phyloP scores from a whole-genome alignment of 1,139 yeast genomes.

The Sugiyamaella pinicola region DNA sequence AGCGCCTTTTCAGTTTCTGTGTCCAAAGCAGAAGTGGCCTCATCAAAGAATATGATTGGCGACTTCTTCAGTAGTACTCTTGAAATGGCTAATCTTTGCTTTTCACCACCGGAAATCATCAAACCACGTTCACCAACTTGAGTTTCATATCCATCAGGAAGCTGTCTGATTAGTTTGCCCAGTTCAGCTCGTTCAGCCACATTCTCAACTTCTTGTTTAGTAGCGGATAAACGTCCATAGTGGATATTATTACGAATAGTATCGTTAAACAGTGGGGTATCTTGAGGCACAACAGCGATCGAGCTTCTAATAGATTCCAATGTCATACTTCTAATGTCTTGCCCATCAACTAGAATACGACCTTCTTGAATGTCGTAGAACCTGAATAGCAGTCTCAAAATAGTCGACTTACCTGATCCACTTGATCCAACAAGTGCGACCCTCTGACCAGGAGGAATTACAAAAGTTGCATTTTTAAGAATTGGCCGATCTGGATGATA shows the following conservation, averaged over 20 bases:
- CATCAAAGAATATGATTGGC: conserved; percentile 92
- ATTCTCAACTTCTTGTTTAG: conserved; percentile 66
- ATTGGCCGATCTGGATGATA: conserved; percentile 89
- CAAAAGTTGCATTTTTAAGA: conserved; percentile 74
- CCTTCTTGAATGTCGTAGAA: conserved; percentile 86
- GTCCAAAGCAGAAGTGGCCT: conserved; percentile 95
- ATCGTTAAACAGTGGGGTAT: conserved; percentile 93
- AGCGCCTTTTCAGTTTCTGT: conserved; percentile 93
- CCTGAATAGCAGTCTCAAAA: conserved; percentile 78
- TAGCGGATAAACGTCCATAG: conserved; percentile 78
- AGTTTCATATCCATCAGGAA: conserved; percentile 84
- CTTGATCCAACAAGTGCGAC: conserved; percentile 95
- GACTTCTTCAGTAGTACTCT: conserved; percentile 80
- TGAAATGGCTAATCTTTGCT: conserved; percentile 92
- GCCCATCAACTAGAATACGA: conserved; percentile 82
- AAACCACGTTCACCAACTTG: conserved; percentile 97
- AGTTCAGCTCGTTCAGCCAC: conserved; percentile 74
- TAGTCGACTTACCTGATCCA: conserved; percentile 94
- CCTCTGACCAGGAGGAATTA: conserved; percentile 86
- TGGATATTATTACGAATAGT: conserved; percentile 83
- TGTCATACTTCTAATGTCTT: conserved; percentile 76
- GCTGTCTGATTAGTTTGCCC: conserved; percentile 59
- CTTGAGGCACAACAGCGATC: conserved; percentile 97
- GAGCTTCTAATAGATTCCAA: conserved; percentile 71
- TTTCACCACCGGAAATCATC: conserved; percentile 99